Conservation (phyloP, 768 basidiomycete species). For the Pleurotus citrinopileatus region DNA sequence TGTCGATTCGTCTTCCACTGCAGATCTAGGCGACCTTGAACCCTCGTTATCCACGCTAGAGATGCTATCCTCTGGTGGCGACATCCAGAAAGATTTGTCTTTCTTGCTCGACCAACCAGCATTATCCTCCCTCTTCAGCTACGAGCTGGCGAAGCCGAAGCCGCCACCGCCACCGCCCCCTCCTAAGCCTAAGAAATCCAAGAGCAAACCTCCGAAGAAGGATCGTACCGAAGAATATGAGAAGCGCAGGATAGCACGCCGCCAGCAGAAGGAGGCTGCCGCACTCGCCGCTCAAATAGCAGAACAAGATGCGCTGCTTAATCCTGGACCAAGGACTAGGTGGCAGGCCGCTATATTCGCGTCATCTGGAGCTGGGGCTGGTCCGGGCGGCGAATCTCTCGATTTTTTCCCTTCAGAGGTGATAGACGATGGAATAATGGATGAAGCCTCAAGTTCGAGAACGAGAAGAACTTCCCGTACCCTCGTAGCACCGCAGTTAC, state of each 20-base stretch:
- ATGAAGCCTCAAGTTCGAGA: not conserved
- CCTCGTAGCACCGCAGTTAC: slow-evolving; percentile 18
- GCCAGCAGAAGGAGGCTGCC: slow-evolving; percentile 21
- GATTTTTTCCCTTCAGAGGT: slow-evolving; percentile 10
- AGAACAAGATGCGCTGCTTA: slow-evolving; percentile 26
- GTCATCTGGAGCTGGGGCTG: slow-evolving; percentile 34
- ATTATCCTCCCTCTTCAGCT: slow-evolving; percentile 64
- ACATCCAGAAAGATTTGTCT: slow-evolving; percentile 50
- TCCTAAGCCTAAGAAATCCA: slow-evolving; percentile 34
- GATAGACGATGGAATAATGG: not conserved
- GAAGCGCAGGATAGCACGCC: slow-evolving; percentile 9
- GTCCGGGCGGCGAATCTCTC: slow-evolving; percentile 1
- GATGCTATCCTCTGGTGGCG: slow-evolving; percentile 50
- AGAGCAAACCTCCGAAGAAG: slow-evolving; percentile 22
- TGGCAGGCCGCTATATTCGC: slow-evolving; percentile 37
- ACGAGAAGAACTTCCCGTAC: slow-evolving; percentile 19
- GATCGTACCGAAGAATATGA: slow-evolving; percentile 39
- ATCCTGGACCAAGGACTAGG: slow-evolving; percentile 46
- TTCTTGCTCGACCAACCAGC: slow-evolving; percentile 57
- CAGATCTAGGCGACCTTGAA: slow-evolving; percentile 71
- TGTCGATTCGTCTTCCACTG: not conserved
- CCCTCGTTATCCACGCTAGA: slow-evolving; percentile 57
- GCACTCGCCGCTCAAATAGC: slow-evolving; percentile 15
- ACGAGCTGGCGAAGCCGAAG: slow-evolving; percentile 61
- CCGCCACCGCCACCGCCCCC: slow-evolving; percentile 55